Evolutionary conservation across 768 basidiomycete species (phyloP).

Genomic region (Amanita thiersii): DNA sequence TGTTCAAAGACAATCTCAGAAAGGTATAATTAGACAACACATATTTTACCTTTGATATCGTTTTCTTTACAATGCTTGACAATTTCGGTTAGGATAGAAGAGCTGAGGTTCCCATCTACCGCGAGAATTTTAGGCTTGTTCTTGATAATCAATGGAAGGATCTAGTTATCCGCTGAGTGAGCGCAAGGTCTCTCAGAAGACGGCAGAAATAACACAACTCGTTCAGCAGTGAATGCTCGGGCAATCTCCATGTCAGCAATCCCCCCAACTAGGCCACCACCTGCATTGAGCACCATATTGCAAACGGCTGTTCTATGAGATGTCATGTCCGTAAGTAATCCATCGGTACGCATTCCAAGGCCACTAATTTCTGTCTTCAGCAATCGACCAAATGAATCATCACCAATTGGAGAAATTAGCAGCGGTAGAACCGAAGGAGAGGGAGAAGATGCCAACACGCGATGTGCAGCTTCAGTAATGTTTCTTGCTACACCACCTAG

Average conservation of each 20-base stretch:
- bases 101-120: slow-evolving; percentile 69
- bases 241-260: slow-evolving; percentile 88
- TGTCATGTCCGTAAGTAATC: slow-evolving; percentile 34
- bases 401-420: slow-evolving; percentile 69
- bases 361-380: slow-evolving; percentile 46
- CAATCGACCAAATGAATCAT: slow-evolving; percentile 70
- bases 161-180: slow-evolving; percentile 25
- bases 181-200: background rate
- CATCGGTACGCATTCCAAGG: slow-evolving; percentile 79
- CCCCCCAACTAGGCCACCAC: slow-evolving; percentile 72
- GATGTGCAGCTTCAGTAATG: slow-evolving; percentile 83
- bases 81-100: slow-evolving; percentile 41
- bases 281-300: slow-evolving; percentile 70
- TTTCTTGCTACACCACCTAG: slow-evolving; percentile 94
- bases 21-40: background rate
- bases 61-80: slow-evolving; percentile 41
- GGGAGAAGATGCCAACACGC: slow-evolving; percentile 40
- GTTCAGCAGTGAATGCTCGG: slow-evolving; percentile 34
- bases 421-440: slow-evolving; percentile 17
- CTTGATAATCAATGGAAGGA: slow-evolving; percentile 37
- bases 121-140: slow-evolving; percentile 54
- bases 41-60: slow-evolving; percentile 43
- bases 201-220: slow-evolving; percentile 25
- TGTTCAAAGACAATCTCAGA: slow-evolving; percentile 18
- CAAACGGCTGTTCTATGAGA: slow-evolving; percentile 67